Evolutionary conservation across 352 stramenopile genomes (phyloP), one percentile per base, ranked within the genome.

Genomic region (Thalassiosira livingstoniorum): DNA sequence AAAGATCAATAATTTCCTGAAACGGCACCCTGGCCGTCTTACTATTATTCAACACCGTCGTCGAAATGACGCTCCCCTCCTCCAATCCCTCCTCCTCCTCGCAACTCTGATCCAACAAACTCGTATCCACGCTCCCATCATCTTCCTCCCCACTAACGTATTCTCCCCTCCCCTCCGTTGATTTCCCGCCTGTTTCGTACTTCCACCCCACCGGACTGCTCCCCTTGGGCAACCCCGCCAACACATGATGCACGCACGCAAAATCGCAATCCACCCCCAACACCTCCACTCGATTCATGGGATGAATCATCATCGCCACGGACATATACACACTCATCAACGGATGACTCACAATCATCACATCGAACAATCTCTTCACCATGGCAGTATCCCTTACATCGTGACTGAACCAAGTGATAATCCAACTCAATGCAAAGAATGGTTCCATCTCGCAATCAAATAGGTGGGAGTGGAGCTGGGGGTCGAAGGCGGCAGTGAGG

Each of bases 371-470:
- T 32, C 96, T 88, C 69, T 96, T 91, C 10, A 97, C 96, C 64
- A 98, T 85, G 1, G 89, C 70, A 7, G 97, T 96, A 32, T 95
- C 94, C 60, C 86, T 88, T 5, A 98, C 77, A 80, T 98, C 93
- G 86, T 98, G 96, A 13, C 94, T 89, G 82, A 98, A 98, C 96
- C 96, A 98, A 37, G 96, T 98, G 66, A 98, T 96, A 64, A 98
- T 91, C 96, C 96, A 98, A 43, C 92, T 93, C 1, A 98, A 75
- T 18, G 92, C 94, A 87, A 98, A 98, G 73, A 97, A 98, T 21
- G 96, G 96, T 83, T 98, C 96, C 76, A 98, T 96, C 89, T 95
- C 75, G 10, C 78, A 69, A 67, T 90, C 82, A 18, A 68, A 66
- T 61, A 90, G 84, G 75, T 94, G 87, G 53, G 78, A 62, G 61